phyloP scores from a whole-genome alignment of 257 asterid species.

The Knoxia roxburghii region DNA sequence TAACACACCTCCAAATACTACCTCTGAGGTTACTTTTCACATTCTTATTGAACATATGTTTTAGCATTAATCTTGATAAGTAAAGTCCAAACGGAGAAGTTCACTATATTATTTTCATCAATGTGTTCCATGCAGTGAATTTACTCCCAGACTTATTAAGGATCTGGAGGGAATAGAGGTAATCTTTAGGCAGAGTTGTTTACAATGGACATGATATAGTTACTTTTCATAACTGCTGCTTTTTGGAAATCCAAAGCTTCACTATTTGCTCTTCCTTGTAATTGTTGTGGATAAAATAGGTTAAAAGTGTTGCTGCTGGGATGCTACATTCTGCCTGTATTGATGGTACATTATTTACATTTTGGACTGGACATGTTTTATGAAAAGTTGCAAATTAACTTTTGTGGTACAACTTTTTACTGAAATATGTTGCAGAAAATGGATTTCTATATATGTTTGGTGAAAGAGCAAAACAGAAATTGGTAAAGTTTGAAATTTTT shows the following conservation, averaged over 20 bases:
- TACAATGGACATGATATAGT: constrained; percentile 1
- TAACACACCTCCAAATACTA: background rate
- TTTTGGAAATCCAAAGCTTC: background rate
- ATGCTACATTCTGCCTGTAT: constrained; percentile 92
- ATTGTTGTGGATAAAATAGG: constrained; percentile 40
- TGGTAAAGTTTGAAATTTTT: constrained; percentile 35
- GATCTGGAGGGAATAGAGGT: constrained; percentile 88
- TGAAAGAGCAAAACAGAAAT: constrained; percentile 64
- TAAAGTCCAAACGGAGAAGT: background rate
- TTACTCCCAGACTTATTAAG: constrained; percentile 80
- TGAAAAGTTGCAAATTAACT: constrained; percentile 1
- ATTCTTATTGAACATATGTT: too few species aligned
- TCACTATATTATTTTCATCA: background rate
- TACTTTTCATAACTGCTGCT: background rate
- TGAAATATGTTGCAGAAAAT: constrained; percentile 46
- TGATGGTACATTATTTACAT: constrained; percentile 44
- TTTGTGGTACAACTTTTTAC: constrained; percentile 20
- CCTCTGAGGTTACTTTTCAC: background rate
- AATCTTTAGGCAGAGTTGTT: constrained; percentile 11
- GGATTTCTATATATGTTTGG: constrained; percentile 82
- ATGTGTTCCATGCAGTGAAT: constrained; percentile 55
- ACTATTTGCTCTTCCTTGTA: constrained; percentile 12
- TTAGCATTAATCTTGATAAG: background rate
- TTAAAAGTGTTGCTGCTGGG: constrained; percentile 81
- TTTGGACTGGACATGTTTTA: background rate